Evolutionary conservation across 1,284 basidiomycete genomes (phyloP).

Genomic region (Ustilago sp.): DNA sequence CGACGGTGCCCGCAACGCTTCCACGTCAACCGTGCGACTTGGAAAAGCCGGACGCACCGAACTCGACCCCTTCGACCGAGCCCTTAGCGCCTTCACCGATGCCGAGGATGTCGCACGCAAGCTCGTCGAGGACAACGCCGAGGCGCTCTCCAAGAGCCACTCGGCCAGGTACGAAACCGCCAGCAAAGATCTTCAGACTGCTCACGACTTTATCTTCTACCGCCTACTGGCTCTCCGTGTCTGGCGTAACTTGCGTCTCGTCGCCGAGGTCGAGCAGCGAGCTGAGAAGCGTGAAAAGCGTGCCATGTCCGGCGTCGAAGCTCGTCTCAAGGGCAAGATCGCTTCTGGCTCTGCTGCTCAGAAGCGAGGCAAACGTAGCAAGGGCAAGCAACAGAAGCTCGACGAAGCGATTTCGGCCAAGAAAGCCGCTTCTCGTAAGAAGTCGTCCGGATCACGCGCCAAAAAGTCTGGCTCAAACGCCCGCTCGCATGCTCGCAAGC

Average conservation of each 20-base stretch:
- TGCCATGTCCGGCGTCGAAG: constrained; percentile 46
- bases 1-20: constrained; percentile 31
- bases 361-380: constrained; percentile 37
- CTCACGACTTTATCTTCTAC: constrained; percentile 67
- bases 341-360: constrained; percentile 12
- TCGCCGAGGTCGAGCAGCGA: constrained; percentile 60
- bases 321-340: constrained; percentile 38
- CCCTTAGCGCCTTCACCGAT: constrained; percentile 63
- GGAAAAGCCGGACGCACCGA: constrained; percentile 51
- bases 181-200: constrained; percentile 63
- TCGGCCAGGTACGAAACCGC: constrained; percentile 63
- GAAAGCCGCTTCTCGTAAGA: constrained; percentile 37
- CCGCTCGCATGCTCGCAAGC: constrained; percentile 32
- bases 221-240: constrained; percentile 62
- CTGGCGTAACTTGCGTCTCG: constrained; percentile 60
- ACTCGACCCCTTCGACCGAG: constrained; percentile 67
- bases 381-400: constrained; percentile 41
- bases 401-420: constrained; percentile 21
- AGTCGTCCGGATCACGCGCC: constrained; percentile 44
- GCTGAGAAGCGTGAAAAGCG: constrained; percentile 62
- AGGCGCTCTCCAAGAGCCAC: constrained; percentile 66
- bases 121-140: constrained; percentile 66
- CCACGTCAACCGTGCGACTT: constrained; percentile 28
- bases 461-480: constrained; percentile 35
- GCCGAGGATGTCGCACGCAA: constrained; percentile 63